Conservation (phyloP, 2,329 filamentous ascomycete species). For the Cercospora sp. region DNA sequence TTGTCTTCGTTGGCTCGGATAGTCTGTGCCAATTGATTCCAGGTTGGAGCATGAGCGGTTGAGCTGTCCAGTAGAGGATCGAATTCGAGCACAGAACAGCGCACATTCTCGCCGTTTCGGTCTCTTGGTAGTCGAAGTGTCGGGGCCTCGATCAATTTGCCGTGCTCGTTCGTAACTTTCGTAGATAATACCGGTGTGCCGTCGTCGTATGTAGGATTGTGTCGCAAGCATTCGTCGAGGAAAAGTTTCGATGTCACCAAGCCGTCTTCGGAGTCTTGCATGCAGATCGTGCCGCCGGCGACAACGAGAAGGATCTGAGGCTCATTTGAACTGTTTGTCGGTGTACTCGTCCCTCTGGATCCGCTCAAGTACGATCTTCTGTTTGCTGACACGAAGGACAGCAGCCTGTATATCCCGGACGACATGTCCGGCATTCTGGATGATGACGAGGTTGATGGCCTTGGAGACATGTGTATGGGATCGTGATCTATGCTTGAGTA, state of each 20-base stretch:
- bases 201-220: conserved; percentile 84
- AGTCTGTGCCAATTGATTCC: conserved; percentile 79
- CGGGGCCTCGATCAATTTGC: conserved; percentile 47
- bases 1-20: conserved; percentile 81
- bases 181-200: conserved; percentile 50
- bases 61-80: conserved; percentile 82
- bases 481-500: background rate
- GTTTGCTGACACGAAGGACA: conserved; percentile 30
- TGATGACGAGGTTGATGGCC: background rate
- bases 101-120: conserved; percentile 75
- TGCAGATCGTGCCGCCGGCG: conserved; percentile 86
- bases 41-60: conserved; percentile 82
- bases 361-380: conserved; percentile 18
- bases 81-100: conserved; percentile 84
- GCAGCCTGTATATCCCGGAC: conserved; percentile 28
- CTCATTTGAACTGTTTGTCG: conserved; percentile 19
- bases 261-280: conserved; percentile 78
- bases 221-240: conserved; percentile 77
- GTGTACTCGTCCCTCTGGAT: conserved; percentile 5
- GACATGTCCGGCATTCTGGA: conserved; percentile 19
- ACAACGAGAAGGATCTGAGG: conserved; percentile 75
- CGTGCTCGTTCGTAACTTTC: conserved; percentile 31
- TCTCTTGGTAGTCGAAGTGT: conserved; percentile 78
- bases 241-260: conserved; percentile 74
- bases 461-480: background rate